phyloP scores from a whole-genome alignment of 805 yeast genomes.

The Sugiyamaella marilandica region DNA sequence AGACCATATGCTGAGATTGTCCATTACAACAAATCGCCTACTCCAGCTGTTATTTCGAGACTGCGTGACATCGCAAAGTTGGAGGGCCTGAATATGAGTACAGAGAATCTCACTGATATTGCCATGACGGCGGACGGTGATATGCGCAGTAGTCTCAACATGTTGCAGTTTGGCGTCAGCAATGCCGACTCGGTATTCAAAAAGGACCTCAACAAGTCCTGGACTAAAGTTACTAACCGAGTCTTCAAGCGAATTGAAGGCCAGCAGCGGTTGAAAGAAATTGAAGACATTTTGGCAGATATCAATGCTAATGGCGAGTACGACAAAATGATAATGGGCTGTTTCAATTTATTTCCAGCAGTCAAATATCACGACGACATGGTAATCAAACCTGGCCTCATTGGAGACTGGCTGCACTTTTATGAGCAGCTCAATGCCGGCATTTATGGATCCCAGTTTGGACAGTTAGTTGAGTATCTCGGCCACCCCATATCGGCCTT shows the following conservation, averaged over 20 bases:
- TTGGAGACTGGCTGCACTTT: conserved; percentile 75
- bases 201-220: conserved; percentile 60
- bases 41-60: conserved; percentile 42
- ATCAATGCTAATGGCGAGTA: conserved; percentile 45
- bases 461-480: conserved; percentile 50
- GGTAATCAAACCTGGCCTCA: conserved; percentile 50
- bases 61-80: conserved; percentile 47
- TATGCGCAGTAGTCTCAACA: conserved; percentile 77
- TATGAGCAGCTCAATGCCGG: conserved; percentile 51
- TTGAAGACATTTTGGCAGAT: conserved; percentile 42
- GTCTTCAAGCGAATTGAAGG: conserved; percentile 54
- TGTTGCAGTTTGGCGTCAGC: conserved; percentile 58
- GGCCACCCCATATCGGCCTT: conserved; percentile 56
- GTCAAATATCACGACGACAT: conserved; percentile 62
- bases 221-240: conserved; percentile 61
- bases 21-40: conserved; percentile 55
- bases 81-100: conserved; percentile 50
- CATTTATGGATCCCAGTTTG: conserved; percentile 40
- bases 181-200: conserved; percentile 13
- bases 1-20: conserved; percentile 71
- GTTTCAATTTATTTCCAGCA: conserved; percentile 61
- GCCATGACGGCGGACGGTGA: conserved; percentile 75
- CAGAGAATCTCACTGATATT: conserved; percentile 55
- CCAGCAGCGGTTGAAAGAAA: conserved; percentile 43
- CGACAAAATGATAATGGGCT: conserved; percentile 62